These are phyloP conservation scores for Epichloe glyceriae DNA, from an alignment of 2,329 filamentous ascomycete species.

Conservation along the genomic window DNA sequence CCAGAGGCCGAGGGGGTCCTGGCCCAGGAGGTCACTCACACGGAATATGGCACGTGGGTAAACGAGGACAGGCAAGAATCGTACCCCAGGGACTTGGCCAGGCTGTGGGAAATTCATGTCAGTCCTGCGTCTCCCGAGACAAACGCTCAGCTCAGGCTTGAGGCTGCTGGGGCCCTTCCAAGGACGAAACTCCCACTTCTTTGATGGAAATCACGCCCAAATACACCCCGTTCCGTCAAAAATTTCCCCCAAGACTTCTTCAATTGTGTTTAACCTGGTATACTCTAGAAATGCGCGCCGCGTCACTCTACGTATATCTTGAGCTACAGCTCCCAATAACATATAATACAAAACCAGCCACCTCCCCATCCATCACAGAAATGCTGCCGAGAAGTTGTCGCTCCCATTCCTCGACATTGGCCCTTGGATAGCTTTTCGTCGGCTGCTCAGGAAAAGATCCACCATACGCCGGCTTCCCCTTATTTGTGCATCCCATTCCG, in stretches of 20 bases:
- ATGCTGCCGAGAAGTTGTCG: conserved; percentile 18
- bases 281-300: neutral
- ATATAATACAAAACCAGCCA: conserved; percentile 1
- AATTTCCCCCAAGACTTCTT: neutral
- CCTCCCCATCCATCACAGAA: conserved; percentile 14
- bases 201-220: neutral
- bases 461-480: conserved; percentile 39
- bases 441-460: conserved; percentile 38
- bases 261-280: neutral
- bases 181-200: neutral
- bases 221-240: neutral
- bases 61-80: conserved; percentile 18
- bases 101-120: conserved; percentile 31
- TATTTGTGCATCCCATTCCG: conserved; percentile 19
- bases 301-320: neutral
- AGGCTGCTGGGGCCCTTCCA: too few species aligned
- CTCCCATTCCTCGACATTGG: conserved; percentile 13
- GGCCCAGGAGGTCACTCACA: conserved; percentile 32
- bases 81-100: conserved; percentile 20
- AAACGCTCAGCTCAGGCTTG: too few species aligned
- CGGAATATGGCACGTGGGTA: conserved; percentile 27
- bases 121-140: conserved; percentile 12
- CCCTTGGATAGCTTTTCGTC: conserved; percentile 28
- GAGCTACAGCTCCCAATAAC: neutral
- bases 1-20: conserved; percentile 34